Evolutionary conservation across 73 alveolate species (phyloP).

Genomic region (Stentor roeselii): DNA sequence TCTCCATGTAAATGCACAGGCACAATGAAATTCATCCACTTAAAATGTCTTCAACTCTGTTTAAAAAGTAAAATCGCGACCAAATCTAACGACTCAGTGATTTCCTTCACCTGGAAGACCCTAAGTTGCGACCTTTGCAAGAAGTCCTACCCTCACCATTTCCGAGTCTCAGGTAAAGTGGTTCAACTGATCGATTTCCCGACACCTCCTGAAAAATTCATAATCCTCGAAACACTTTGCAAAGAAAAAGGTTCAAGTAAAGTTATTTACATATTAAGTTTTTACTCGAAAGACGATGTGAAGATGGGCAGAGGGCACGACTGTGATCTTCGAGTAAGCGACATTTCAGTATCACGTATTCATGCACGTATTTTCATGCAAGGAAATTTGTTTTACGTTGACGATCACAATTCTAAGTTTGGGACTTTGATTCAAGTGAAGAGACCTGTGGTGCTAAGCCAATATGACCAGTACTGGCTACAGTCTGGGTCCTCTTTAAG

Average conservation of each 20-base stretch:
- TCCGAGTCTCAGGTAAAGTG: slow-evolving; percentile 20
- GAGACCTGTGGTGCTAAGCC: slow-evolving; percentile 32
- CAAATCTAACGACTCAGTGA: slow-evolving; percentile 18
- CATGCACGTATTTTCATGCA: slow-evolving; percentile 40
- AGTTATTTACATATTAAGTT: not conserved
- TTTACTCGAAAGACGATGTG: not conserved
- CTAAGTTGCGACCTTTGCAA: slow-evolving; percentile 79
- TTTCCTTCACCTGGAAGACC: slow-evolving; percentile 58
- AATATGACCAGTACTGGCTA: not conserved
- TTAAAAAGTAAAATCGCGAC: not conserved
- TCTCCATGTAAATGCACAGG: slow-evolving; percentile 55
- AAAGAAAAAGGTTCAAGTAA: slow-evolving; percentile 38
- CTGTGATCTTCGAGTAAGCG: slow-evolving; percentile 52
- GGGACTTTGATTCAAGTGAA: slow-evolving; percentile 40
- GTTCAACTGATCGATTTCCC: slow-evolving; percentile 44
- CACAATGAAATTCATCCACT: slow-evolving; percentile 45
- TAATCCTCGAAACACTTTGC: slow-evolving; percentile 37
- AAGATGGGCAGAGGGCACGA: slow-evolving; percentile 54
- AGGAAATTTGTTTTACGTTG: slow-evolving; percentile 27
- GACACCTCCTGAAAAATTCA: slow-evolving; percentile 38
- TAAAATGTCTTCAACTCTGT: slow-evolving; percentile 26
- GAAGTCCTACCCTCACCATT: slow-evolving; percentile 70
- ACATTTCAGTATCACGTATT: slow-evolving; percentile 44
- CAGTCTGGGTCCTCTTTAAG: not conserved
- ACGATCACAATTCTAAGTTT: slow-evolving; percentile 44